phyloP scores from a whole-genome alignment of 352 stramenopile species.

The Globisporangium cystogenes region DNA sequence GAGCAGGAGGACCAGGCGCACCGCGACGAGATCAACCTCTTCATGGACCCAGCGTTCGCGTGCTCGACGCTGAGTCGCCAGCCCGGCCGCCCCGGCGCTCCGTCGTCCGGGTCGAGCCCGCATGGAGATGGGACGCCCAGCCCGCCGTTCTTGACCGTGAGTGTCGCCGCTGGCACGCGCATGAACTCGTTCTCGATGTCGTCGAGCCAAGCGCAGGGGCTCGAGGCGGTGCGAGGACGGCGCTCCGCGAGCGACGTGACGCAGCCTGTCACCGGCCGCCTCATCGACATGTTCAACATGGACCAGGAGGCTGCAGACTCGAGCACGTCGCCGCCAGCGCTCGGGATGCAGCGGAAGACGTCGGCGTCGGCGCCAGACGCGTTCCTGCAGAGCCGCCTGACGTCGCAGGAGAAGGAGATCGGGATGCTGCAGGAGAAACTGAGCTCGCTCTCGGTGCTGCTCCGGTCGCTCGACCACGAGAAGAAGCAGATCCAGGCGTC shows the following conservation, averaged over 20 bases:
- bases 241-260: conserved; percentile 6
- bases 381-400: conserved; percentile 59
- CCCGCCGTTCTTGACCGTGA: not conserved
- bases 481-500: conserved; percentile 44
- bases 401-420: conserved; percentile 65
- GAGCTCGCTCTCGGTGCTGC: conserved; percentile 47
- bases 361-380: not conserved
- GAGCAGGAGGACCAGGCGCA: conserved; percentile 56
- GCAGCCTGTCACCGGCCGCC: conserved; percentile 3
- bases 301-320: conserved; percentile 1
- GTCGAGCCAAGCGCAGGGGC: not conserved
- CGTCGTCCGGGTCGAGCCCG: conserved; percentile 1
- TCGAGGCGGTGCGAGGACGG: not conserved
- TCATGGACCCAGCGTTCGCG: conserved; percentile 60
- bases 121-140: not conserved
- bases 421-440: conserved; percentile 69
- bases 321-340: not conserved
- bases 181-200: conserved; percentile 3
- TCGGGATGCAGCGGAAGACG: not conserved
- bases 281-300: conserved; percentile 15
- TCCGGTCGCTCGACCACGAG: conserved; percentile 64
- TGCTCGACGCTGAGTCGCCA: conserved; percentile 4
- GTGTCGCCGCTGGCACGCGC: not conserved
- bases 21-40: conserved; percentile 60
- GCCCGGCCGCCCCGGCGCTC: conserved; percentile 3